These are phyloP conservation scores for Colletotrichum paranaense DNA, from an alignment of 2,329 filamentous ascomycete species.

Conservation along the genomic window DNA sequence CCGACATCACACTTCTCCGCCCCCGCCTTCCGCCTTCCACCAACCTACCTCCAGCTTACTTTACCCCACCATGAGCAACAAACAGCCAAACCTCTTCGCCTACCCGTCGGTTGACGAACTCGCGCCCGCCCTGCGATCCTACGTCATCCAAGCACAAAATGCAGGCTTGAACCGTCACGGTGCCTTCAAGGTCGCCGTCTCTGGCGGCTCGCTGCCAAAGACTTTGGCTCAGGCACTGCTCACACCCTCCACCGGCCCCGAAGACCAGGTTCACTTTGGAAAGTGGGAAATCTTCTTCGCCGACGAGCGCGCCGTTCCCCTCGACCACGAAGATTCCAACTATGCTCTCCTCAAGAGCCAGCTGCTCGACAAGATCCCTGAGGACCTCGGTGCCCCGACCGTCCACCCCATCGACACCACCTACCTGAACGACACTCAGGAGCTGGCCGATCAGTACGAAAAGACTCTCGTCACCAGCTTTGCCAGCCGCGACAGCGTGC, in stretches of 20 bases:
- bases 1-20: conserved; percentile 22
- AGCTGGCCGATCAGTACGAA: conserved; percentile 95
- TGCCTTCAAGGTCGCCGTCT: conserved; percentile 91
- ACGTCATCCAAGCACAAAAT: conserved; percentile 85
- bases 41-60: conserved; percentile 3
- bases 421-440: conserved; percentile 81
- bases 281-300: conserved; percentile 99
- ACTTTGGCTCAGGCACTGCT: conserved; percentile 88
- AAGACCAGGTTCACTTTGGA: conserved; percentile 79
- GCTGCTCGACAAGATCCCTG: conserved; percentile 88
- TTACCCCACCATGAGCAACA: conserved; percentile 58
- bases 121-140: conserved; percentile 81
- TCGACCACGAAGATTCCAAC: conserved; percentile 94
- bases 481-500: conserved; percentile 92
- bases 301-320: conserved; percentile 93
- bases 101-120: conserved; percentile 79
- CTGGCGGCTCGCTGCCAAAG: conserved; percentile 91
- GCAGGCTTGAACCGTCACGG: conserved; percentile 83
- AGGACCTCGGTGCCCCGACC: conserved; percentile 71
- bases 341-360: conserved; percentile 89
- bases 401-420: conserved; percentile 81
- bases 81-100: conserved; percentile 80
- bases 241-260: conserved; percentile 56
- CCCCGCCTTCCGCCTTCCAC: conserved; percentile 19
- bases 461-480: conserved; percentile 87